Conservation (phyloP, 768 basidiomycete species). For the Neoboletus brunneissimus region DNA sequence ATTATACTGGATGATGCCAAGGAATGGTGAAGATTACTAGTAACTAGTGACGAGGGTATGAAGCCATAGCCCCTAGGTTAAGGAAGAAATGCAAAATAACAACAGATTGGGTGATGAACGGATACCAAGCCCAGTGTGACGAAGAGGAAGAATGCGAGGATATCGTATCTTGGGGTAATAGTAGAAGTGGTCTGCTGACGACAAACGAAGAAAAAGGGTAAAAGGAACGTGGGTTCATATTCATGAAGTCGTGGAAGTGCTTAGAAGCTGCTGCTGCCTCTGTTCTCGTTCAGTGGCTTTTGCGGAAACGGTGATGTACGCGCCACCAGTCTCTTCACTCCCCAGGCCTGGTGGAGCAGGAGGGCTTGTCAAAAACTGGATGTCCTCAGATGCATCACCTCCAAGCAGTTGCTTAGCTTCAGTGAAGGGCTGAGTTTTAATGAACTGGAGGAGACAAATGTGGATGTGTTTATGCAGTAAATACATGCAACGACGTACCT, state of each 20-base stretch:
- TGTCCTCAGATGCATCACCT: conserved; percentile 67
- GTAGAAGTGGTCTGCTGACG: conserved; percentile 22
- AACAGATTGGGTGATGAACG: conserved; percentile 22
- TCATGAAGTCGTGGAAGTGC: conserved; percentile 32
- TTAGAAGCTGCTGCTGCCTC: conserved; percentile 26
- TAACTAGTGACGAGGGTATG: conserved; percentile 32
- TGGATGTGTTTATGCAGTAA: conserved; percentile 8
- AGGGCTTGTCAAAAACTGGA: conserved; percentile 54
- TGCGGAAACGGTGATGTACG: conserved; percentile 84
- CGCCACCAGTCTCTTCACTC: conserved; percentile 72
- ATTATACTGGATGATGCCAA: conserved; percentile 31
- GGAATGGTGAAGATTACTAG: conserved; percentile 30
- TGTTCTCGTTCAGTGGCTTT: conserved; percentile 67
- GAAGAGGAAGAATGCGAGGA: conserved; percentile 22
- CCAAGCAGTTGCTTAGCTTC: conserved; percentile 78
- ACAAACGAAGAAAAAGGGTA: background rate
- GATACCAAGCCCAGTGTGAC: conserved; percentile 23
- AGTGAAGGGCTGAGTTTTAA: conserved; percentile 80
- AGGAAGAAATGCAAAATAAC: conserved; percentile 20
- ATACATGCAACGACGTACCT: conserved; percentile 46
- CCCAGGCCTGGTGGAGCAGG: conserved; percentile 69
- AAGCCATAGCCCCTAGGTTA: conserved; percentile 17
- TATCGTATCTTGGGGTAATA: conserved; percentile 29
- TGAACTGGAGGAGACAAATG: conserved; percentile 53
- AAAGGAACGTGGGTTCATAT: conserved; percentile 15